Conservation (phyloP, 2,329 filamentous ascomycete species). For the Ophiostoma quercus region DNA sequence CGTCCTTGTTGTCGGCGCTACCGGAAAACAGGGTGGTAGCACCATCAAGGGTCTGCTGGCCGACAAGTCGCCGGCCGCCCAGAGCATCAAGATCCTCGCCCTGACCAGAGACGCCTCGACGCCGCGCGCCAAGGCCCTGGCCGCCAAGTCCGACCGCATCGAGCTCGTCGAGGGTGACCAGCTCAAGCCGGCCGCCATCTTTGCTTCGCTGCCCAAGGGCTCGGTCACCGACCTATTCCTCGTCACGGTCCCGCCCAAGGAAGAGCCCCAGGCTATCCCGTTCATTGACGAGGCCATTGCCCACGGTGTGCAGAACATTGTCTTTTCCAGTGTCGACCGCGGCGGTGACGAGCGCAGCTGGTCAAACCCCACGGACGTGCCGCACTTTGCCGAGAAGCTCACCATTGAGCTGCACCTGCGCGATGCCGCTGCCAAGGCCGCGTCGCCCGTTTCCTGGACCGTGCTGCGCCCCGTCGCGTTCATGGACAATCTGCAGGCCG, state of each 20-base stretch:
- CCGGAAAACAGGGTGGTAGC: conserved; percentile 26
- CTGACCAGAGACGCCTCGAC: conserved; percentile 34
- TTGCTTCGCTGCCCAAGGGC: conserved; percentile 31
- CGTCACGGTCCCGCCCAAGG: conserved; percentile 34
- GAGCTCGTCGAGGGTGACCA: conserved; percentile 36
- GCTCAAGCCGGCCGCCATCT: conserved; percentile 34
- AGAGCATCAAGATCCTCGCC: conserved; percentile 28
- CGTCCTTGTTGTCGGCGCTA: conserved; percentile 27
- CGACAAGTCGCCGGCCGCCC: background rate
- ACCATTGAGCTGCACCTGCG: conserved; percentile 53
- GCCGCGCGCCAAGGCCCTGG: conserved; percentile 24
- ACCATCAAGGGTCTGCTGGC: conserved; percentile 25
- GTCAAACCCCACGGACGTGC: conserved; percentile 31
- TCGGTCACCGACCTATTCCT: conserved; percentile 35
- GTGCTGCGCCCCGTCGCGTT: conserved; percentile 40
- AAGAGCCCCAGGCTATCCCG: conserved; percentile 35
- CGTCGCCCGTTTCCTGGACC: conserved; percentile 32
- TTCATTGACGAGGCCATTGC: conserved; percentile 36
- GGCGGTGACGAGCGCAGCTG: conserved; percentile 32
- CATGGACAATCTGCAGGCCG: conserved; percentile 39
- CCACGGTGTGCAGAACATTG: conserved; percentile 33
- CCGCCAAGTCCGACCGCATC: conserved; percentile 22
- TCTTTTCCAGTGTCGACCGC: conserved; percentile 33
- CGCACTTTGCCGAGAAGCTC: conserved; percentile 44
- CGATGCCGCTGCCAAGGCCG: conserved; percentile 34